Evolutionary conservation across 2,329 filamentous ascomycete species (phyloP), one percentile per base, ranked within the genome.

Genomic region (Aspergillus spinulosporus): DNA sequence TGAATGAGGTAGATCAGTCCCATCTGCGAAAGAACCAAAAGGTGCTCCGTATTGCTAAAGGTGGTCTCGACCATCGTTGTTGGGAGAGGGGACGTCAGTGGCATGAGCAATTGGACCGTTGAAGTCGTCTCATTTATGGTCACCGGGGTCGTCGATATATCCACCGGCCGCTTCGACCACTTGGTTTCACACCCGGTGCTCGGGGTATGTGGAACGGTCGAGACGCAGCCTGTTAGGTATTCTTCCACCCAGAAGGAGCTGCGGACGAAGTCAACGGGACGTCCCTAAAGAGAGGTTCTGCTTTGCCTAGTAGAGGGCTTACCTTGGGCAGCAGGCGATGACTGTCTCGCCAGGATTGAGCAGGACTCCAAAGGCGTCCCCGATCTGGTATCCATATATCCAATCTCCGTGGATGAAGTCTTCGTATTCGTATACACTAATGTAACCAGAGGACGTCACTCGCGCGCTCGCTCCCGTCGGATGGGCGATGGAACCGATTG

Each of bases 311-410:
- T 11, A 11, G 31, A 11, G 6, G 9, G 32, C 36, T 12, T 43
- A 51, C 48, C 28, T 34, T 5, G 37, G 48, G 34, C 48, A 51
- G 39, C 48, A 51, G 1, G 48, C 48, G 5, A 51, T 26, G 3
- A 32, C 28, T 0, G 48, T 51, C 7, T 51, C 48, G 2, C 29
- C 48, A 6, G 37, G n/a, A 1, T 51, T 37, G 5, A 51, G 39
- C 2, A 51, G 28, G 7, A n/a, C 48, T 1, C 48, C 48, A 37
- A 51, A 7, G 1, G 26, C 47, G 7, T 49, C 32, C 11, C 6
- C 14, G 3, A 9, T 8, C 8, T 44, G 8, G 11, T 44, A 44
- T 2, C 1, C 2, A 8, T 44, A 26, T 6, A 40, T 40, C 11
- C 12, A 6, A 8, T 21, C 3, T 1, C 43, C 43, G 1, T 0